Evolutionary conservation across 768 basidiomycete species (phyloP).

Genomic region (Lactarius hengduanensis): DNA sequence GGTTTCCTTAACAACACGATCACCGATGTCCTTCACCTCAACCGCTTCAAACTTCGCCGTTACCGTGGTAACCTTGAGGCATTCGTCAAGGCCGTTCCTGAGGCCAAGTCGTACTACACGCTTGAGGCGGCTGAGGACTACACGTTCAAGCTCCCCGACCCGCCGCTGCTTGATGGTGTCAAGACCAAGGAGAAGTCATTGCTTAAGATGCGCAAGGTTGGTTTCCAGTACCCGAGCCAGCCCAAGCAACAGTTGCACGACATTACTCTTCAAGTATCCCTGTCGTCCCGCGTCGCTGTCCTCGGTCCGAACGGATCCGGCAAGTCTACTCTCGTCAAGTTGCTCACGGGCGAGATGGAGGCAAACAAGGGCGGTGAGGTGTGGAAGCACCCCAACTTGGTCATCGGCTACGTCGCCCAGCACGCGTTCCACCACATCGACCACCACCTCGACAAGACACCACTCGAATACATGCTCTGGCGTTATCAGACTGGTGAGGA

Average conservation of each 20-base stretch:
- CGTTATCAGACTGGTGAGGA: slow-evolving; percentile 99
- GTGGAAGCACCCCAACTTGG: slow-evolving; percentile 99
- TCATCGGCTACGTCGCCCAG: slow-evolving; percentile 98
- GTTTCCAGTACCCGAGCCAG: slow-evolving; percentile 92
- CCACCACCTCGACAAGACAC: slow-evolving; percentile 97
- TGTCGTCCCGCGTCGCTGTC: slow-evolving; percentile 97
- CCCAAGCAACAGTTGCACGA: slow-evolving; percentile 88
- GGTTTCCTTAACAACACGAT: slow-evolving; percentile 97
- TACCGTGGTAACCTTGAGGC: slow-evolving; percentile 94
- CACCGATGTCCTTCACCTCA: slow-evolving; percentile 95
- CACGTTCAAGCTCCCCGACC: slow-evolving; percentile 97
- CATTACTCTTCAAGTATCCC: slow-evolving; percentile 94
- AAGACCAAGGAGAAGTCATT: slow-evolving; percentile 99
- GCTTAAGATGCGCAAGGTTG: slow-evolving; percentile 96
- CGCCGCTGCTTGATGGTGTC: slow-evolving; percentile 97
- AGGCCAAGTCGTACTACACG: slow-evolving; percentile 97
- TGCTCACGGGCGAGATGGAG: slow-evolving; percentile 96
- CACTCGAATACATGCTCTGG: slow-evolving; percentile 99
- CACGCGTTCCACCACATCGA: slow-evolving; percentile 99
- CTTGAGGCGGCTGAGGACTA: slow-evolving; percentile 96
- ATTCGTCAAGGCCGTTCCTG: slow-evolving; percentile 92
- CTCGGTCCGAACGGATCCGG: slow-evolving; percentile 99
- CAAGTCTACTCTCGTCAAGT: slow-evolving; percentile 95
- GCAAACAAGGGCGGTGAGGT: slow-evolving; percentile 94
- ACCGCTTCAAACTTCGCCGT: slow-evolving; percentile 96